A percentile compares a stretch with the other conserved stretches of the same genome.
Conservation (phyloP, 257 asterid species). For the Petrea volubilis region DNA sequence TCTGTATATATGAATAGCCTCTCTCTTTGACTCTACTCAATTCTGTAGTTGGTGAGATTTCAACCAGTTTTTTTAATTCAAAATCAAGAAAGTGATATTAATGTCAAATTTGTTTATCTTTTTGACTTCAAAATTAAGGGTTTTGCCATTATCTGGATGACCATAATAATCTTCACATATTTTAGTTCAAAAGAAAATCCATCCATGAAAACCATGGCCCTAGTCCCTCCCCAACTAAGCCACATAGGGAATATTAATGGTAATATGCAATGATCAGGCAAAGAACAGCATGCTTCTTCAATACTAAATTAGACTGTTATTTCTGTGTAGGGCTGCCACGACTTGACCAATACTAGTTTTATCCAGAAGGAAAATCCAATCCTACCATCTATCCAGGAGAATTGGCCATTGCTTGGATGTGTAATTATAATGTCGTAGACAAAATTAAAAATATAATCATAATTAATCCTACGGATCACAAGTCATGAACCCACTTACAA, state of each 20-base stretch:
- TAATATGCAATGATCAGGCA: not conserved
- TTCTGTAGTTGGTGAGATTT: constrained; percentile 25
- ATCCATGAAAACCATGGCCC: not conserved
- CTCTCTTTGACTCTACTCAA: not conserved
- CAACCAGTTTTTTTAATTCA: no score
- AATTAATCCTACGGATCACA: no score
- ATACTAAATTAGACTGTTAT: no score
- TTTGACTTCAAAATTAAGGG: no score
- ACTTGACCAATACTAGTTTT: not conserved
- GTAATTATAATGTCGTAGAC: no score
- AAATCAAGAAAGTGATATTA: not conserved
- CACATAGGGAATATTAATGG: not conserved
- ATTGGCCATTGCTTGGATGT: no score
- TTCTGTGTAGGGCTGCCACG: not conserved
- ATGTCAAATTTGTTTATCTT: no score
- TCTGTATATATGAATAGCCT: no score
- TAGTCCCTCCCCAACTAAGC: not conserved
- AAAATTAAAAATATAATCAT: no score
- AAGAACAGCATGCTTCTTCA: not conserved
- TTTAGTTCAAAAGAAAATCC: not conserved
- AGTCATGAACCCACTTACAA: no score
- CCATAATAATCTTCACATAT: no score
- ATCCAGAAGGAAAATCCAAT: not conserved
- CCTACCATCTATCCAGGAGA: not conserved
- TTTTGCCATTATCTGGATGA: no score